Base-by-base conservation (phyloP, 2,329 filamentous ascomycete species). In the Colletotrichum simmondsii region DNA sequence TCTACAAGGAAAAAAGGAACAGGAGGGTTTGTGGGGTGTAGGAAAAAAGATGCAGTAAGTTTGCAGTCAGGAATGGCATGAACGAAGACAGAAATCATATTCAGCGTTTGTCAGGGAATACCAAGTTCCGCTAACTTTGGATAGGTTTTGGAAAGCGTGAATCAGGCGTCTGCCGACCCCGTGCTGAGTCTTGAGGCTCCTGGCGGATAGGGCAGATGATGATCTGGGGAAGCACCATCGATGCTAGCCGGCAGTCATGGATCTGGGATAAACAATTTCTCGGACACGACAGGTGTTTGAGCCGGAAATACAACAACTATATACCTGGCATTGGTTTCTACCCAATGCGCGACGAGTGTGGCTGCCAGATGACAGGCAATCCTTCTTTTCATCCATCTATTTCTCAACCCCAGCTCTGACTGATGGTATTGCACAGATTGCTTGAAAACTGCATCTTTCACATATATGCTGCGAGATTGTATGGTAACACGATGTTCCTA, bases 21-120 rank as follows among this genome's bases (percentile, higher is more conserved):
- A 49, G 42, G 28, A 73, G 49, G 52, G 68, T 71, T 67, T 65
- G 60, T 56, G 59, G 59, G 19, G 71, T 71, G 61, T 49, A 59
- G 59, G 54, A 65, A 30, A 62, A 65, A 24, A 24, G 46, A n/a
- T 30, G 49, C 52, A 10, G 60, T 70, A 65, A 72, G 60, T 35
- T 65, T 72, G 35, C 22, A 35, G 19, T 28, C 24, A 60, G 60
- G 42, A 37, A 37, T n/a, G 57, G 71, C 71, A 73, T 73, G 37
- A 73, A 59, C 35, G 37, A 63, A 19, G 19, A 42, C 61, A 42
- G 32, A 11, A 16, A 66, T 73, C 57, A 26, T 42, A 30, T 16
- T 46, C 71, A 71, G 57, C 60, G 52, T 16, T 24, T 30, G 46
- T 5, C 57, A 68, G 53, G 58, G 35, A 56, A 37, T 22, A 28